Evolutionary conservation across 2,329 filamentous ascomycete genomes (phyloP).

Genomic region (Penicillium occitanis): DNA sequence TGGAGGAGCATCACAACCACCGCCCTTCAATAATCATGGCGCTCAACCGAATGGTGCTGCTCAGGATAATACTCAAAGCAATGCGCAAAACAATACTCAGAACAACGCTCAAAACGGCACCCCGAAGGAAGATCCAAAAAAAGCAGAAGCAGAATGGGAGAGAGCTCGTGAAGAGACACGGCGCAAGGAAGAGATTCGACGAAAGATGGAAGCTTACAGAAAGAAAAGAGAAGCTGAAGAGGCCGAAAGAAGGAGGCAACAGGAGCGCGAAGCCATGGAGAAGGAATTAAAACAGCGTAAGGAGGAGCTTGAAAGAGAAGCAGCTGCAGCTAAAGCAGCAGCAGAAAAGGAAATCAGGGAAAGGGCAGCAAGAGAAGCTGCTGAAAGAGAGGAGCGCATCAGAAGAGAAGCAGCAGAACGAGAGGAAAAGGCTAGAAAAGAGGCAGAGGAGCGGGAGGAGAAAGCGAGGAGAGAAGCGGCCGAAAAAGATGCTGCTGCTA

Average conservation of each 20-base stretch:
- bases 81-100: background rate
- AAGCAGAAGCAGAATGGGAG: constrained; percentile 21
- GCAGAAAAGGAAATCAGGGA: constrained; percentile 26
- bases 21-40: constrained; percentile 16
- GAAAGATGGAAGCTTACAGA: constrained; percentile 22
- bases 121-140: constrained; percentile 16
- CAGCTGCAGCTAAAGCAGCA: constrained; percentile 30
- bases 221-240: constrained; percentile 25
- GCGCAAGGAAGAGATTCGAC: constrained; percentile 23
- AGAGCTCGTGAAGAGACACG: constrained; percentile 21
- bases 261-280: constrained; percentile 44
- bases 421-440: constrained; percentile 34
- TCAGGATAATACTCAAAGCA: constrained; percentile 7
- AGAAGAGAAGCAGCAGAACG: constrained; percentile 35
- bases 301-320: constrained; percentile 40
- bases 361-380: constrained; percentile 19
- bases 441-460: constrained; percentile 37
- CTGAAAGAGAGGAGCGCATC: constrained; percentile 25
- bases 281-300: constrained; percentile 41
- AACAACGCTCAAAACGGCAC: background rate
- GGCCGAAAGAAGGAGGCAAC: constrained; percentile 40
- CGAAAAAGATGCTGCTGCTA: constrained; percentile 29
- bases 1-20: constrained; percentile 25
- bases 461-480: constrained; percentile 30
- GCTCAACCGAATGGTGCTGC: constrained; percentile 10